These are phyloP conservation scores for Phytophthora pseudosyringae DNA, from an alignment of 352 stramenopile genomes.

Conservation along the genomic window DNA sequence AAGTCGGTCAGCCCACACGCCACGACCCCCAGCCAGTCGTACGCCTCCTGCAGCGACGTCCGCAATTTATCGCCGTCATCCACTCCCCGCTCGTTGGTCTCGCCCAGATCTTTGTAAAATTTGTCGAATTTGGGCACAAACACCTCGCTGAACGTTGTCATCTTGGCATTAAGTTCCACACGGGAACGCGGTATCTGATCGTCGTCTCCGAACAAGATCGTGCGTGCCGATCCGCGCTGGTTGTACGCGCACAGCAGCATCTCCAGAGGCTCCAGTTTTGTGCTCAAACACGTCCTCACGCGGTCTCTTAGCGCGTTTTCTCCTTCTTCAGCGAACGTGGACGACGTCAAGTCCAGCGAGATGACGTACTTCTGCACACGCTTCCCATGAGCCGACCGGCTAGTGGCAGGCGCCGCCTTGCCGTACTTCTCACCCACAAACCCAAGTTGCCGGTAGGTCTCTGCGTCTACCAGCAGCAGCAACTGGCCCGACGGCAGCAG, in stretches of 20 bases:
- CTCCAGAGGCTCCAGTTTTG: slow-evolving; percentile 59
- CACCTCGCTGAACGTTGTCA: slow-evolving; percentile 51
- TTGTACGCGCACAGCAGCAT: slow-evolving; percentile 85
- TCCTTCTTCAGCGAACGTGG: slow-evolving; percentile 36
- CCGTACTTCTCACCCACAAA: slow-evolving; percentile 75
- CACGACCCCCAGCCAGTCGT: slow-evolving; percentile 84
- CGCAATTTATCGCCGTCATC: slow-evolving; percentile 36
- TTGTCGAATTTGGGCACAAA: slow-evolving; percentile 62
- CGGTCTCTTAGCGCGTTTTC: slow-evolving; percentile 39
- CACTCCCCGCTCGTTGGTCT: slow-evolving; percentile 5
- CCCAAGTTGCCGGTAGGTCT: slow-evolving; percentile 77
- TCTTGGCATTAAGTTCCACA: slow-evolving; percentile 61
- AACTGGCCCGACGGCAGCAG: slow-evolving; percentile 73
- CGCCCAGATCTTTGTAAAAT: slow-evolving; percentile 39
- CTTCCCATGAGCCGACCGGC: slow-evolving; percentile 29
- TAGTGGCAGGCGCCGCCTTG: slow-evolving; percentile 27
- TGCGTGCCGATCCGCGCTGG: slow-evolving; percentile 59
- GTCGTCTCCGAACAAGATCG: slow-evolving; percentile 77
- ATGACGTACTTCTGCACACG: slow-evolving; percentile 66
- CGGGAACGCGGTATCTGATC: slow-evolving; percentile 64
- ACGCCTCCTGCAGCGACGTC: slow-evolving; percentile 52
- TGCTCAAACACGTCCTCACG: slow-evolving; percentile 51
- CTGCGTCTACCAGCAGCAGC: slow-evolving; percentile 65
- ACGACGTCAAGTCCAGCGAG: slow-evolving; percentile 61
- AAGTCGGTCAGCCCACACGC: slow-evolving; percentile 65